These are phyloP conservation scores for Lactarius indigo DNA, from an alignment of 768 basidiomycete genomes.

Conservation along the genomic window DNA sequence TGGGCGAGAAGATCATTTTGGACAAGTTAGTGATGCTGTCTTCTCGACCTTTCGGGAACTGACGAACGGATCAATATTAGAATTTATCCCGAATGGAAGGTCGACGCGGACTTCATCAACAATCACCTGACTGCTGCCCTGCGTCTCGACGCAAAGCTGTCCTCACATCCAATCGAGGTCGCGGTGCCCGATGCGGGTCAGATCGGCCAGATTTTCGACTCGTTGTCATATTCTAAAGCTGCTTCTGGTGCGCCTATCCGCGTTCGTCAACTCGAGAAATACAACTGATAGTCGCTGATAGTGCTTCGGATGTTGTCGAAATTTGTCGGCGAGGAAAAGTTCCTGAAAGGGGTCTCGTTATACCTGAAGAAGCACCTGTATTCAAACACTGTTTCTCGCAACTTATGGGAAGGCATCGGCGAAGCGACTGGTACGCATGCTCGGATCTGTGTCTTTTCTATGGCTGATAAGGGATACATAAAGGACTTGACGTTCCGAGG, in stretches of 20 bases:
- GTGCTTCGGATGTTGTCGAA: slow-evolving; percentile 93
- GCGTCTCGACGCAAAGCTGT: slow-evolving; percentile 75
- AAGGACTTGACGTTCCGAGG: slow-evolving; percentile 63
- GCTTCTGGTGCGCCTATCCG: slow-evolving; percentile 52
- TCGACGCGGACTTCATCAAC: slow-evolving; percentile 78
- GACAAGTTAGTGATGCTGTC: slow-evolving; percentile 2
- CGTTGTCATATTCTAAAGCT: slow-evolving; percentile 82
- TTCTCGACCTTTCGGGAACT: background rate
- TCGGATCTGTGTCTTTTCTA: background rate
- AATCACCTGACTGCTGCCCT: slow-evolving; percentile 74
- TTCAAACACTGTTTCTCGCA: slow-evolving; percentile 77
- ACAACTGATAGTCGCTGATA: slow-evolving; percentile 20
- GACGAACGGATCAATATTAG: slow-evolving; percentile 33
- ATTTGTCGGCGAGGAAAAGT: slow-evolving; percentile 84
- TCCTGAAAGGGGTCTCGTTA: slow-evolving; percentile 83
- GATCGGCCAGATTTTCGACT: slow-evolving; percentile 80
- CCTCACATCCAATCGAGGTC: slow-evolving; percentile 92
- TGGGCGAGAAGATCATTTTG: slow-evolving; percentile 41
- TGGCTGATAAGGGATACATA: background rate
- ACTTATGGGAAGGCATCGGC: slow-evolving; percentile 85
- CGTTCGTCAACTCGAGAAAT: background rate
- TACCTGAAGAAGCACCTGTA: slow-evolving; percentile 90
- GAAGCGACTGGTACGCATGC: slow-evolving; percentile 53
- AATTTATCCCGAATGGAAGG: slow-evolving; percentile 83
- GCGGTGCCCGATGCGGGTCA: slow-evolving; percentile 82